Percentiles rank a stretch among this genome's conserved stretches.
These are phyloP conservation scores for Neonothopanus nambi DNA, from an alignment of 1,284 basidiomycete species.

Conservation along the genomic window DNA sequence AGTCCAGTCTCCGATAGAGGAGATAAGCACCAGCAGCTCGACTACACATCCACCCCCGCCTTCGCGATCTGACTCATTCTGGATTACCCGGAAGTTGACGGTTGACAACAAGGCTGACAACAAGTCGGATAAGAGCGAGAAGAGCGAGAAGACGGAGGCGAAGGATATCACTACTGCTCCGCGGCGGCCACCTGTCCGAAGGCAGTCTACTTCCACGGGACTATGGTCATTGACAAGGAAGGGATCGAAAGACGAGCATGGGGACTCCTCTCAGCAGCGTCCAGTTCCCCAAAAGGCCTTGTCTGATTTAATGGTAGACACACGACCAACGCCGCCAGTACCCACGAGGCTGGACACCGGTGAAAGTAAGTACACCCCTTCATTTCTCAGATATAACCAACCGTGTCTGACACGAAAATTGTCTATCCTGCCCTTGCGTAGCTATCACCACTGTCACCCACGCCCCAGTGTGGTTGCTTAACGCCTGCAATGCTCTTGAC, in stretches of 20 bases:
- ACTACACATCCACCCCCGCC: background rate
- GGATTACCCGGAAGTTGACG: slow-evolving; percentile 12
- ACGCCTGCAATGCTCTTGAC: slow-evolving; percentile 72
- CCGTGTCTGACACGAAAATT: too few species aligned
- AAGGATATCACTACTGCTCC: background rate
- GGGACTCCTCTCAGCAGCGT: slow-evolving; percentile 5
- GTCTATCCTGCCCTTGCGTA: slow-evolving; percentile 19
- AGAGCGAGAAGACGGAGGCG: background rate
- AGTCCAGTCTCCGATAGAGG: slow-evolving; percentile 17
- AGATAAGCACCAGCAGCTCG: slow-evolving; percentile 6
- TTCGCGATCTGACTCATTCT: slow-evolving; percentile 9
- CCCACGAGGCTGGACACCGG: background rate
- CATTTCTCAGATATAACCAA: too few species aligned
- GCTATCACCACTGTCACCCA: slow-evolving; percentile 54
- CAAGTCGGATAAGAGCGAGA: too few species aligned
- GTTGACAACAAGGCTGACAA: slow-evolving; percentile 3
- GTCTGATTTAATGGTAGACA: slow-evolving; percentile 10
- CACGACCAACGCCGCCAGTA: slow-evolving; percentile 3
- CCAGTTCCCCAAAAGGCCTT: slow-evolving; percentile 16
- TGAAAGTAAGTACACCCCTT: background rate
- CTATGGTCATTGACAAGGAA: slow-evolving; percentile 10
- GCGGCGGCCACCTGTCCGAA: slow-evolving; percentile 1
- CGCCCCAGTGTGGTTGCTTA: slow-evolving; percentile 72
- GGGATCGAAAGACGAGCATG: slow-evolving; percentile 9
- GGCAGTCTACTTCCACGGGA: background rate